Evolutionary conservation across 1,139 yeast species (phyloP).

Genomic region (Candida glucosophila): DNA sequence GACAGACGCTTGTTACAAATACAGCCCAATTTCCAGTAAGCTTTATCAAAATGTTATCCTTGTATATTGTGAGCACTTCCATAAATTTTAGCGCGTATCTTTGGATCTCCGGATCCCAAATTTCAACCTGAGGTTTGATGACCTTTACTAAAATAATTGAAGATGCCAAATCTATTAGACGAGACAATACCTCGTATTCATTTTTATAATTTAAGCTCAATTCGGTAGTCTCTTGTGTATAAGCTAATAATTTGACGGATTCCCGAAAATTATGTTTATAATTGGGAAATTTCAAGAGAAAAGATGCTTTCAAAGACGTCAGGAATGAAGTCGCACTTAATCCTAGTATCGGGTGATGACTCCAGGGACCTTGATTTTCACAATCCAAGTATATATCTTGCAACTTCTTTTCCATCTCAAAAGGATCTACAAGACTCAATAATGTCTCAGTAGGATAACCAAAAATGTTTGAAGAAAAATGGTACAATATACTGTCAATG

Average conservation of each 20-base stretch:
- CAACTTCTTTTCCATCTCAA: constrained; percentile 1
- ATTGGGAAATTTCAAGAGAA: neutral
- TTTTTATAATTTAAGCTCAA: too few relatives aligned
- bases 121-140: too few relatives aligned
- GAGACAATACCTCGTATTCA: too few relatives aligned
- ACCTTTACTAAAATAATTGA: too few relatives aligned
- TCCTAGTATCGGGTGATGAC: neutral
- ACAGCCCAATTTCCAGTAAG: too few relatives aligned
- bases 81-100: too few relatives aligned
- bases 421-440: neutral
- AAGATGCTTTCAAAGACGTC: neutral
- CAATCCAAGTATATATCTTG: too few relatives aligned
- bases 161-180: too few relatives aligned
- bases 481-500: neutral
- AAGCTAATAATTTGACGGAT: neutral
- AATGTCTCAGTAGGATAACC: neutral
- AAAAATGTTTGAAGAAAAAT: neutral
- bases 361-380: neutral
- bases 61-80: too few relatives aligned
- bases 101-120: too few relatives aligned
- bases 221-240: neutral
- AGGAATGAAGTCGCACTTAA: neutral
- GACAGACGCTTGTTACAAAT: too few relatives aligned
- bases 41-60: too few relatives aligned
- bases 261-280: neutral